Evolutionary conservation across 192 early-diverging fungal genomes (phyloP), one percentile per base, ranked within the genome.

Genomic region (Entomortierella parvispora): DNA sequence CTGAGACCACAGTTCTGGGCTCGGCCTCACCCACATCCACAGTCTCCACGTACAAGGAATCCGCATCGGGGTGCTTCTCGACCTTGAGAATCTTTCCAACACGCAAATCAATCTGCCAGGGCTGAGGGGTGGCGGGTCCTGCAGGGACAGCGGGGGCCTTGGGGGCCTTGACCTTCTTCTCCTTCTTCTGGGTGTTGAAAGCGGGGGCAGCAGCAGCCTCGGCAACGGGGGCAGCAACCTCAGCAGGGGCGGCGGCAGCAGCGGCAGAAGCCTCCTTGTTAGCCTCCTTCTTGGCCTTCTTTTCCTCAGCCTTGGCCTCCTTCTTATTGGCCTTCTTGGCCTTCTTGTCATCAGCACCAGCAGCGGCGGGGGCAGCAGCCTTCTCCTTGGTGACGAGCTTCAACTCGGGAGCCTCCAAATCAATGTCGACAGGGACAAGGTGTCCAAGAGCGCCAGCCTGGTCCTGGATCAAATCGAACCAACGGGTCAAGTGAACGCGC

Each of bases 31-130:
- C 96, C 32, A 91, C 75, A 69, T 98, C 96, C 68, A 99, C 95
- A 65, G 93, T 83, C 82, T 99, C 97, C 22, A 99, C 95, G 70
- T 99, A 99, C 17, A 99, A 84, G 8, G 95, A 83, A 79, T 99
- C 97, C 4, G 97, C 97, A 69, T 95, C 93, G n/a, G 94, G 93
- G 80, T 99, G 97, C 79, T 93, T 92, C 79, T 91, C 82, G 29
- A 90, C 93, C 22, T 84, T 81, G 61, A 93, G 52, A 51, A 99
- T 95, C 62, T 89, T 89, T 34, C 97, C 97, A 43, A 99, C 96
- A 32, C 94, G 91, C 64, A 99, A 90, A 81, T 99, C 95, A 34
- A 99, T 85, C 77, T 94, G 91, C 46, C 94, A 92, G 10, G 90
- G 90, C 31, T 86, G 84, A 50, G 89, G 86, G 10, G 71, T 59